Conservation (phyloP, 1,284 basidiomycete species). For the Violaceomyces palustris region DNA sequence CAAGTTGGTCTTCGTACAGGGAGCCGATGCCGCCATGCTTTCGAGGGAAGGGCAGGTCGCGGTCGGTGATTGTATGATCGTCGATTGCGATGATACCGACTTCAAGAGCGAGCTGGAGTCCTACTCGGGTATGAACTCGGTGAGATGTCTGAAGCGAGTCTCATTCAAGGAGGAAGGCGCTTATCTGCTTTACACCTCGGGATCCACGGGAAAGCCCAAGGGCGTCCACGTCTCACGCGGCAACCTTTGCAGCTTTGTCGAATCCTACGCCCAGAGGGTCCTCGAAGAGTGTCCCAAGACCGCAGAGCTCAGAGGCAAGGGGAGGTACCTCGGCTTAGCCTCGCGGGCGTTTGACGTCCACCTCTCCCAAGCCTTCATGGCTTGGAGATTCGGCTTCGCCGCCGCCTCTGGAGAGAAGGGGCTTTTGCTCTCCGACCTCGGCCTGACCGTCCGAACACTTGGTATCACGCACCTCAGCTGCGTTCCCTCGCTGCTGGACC, state of each 20-base stretch:
- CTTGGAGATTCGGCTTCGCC: conserved; percentile 57
- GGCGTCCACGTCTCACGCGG: conserved; percentile 56
- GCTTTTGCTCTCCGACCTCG: conserved; percentile 58
- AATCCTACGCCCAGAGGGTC: conserved; percentile 6
- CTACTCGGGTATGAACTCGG: no score
- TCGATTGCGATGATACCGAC: no score
- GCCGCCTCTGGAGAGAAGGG: conserved; percentile 56
- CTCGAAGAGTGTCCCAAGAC: conserved; percentile 6
- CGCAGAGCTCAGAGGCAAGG: conserved; percentile 2
- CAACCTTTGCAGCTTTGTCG: conserved; percentile 6
- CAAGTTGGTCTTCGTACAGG: conserved; percentile 41
- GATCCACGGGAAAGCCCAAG: conserved; percentile 60
- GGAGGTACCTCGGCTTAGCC: conserved; percentile 6
- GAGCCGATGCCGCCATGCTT: no score
- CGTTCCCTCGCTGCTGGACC: conserved; percentile 61
- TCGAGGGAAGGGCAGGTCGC: no score
- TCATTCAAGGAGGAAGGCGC: conserved; percentile 39
- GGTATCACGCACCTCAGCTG: conserved; percentile 59
- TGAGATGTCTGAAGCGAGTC: not conserved
- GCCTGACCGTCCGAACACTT: conserved; percentile 56
- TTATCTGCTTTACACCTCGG: conserved; percentile 59
- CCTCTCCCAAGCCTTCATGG: conserved; percentile 57
- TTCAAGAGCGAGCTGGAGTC: no score
- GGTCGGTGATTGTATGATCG: no score
- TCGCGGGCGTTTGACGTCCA: conserved; percentile 60